Conservation (phyloP, 148 eudicot genomes). For the Linanthus parryae region DNA sequence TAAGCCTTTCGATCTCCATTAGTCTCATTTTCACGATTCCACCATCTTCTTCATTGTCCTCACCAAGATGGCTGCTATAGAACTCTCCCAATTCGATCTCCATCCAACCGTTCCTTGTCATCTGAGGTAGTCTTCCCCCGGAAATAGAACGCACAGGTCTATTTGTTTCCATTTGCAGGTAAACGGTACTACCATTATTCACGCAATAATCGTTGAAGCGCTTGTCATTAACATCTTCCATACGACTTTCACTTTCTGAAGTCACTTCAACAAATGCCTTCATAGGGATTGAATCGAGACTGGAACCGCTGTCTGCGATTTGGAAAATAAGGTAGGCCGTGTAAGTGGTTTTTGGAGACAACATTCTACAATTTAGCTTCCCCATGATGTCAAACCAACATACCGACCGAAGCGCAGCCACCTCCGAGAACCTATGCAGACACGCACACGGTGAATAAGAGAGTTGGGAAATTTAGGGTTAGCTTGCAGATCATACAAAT, state of each 20-base stretch:
- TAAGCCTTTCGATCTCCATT: conserved; percentile 22
- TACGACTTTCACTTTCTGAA: conserved; percentile 14
- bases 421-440: conserved; percentile 9
- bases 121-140: conserved; percentile 16
- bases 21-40: conserved; percentile 36
- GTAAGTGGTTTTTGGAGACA: conserved; percentile 12
- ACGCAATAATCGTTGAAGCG: too few species aligned
- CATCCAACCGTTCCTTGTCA: conserved; percentile 56
- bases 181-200: too few species aligned
- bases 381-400: conserved; percentile 13
- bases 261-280: conserved; percentile 3
- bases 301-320: background rate
- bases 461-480: too few species aligned
- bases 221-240: conserved; percentile 13
- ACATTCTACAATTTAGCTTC: background rate
- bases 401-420: background rate
- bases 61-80: too few species aligned
- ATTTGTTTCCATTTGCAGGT: background rate
- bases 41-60: conserved; percentile 12
- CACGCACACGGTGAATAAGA: too few species aligned
- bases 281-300: background rate
- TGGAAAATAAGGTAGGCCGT: conserved; percentile 9
- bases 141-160: background rate
- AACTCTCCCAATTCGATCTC: conserved; percentile 58
- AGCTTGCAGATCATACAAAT: background rate